phyloP scores from a whole-genome alignment of 768 basidiomycete species.

The Russula sp. region DNA sequence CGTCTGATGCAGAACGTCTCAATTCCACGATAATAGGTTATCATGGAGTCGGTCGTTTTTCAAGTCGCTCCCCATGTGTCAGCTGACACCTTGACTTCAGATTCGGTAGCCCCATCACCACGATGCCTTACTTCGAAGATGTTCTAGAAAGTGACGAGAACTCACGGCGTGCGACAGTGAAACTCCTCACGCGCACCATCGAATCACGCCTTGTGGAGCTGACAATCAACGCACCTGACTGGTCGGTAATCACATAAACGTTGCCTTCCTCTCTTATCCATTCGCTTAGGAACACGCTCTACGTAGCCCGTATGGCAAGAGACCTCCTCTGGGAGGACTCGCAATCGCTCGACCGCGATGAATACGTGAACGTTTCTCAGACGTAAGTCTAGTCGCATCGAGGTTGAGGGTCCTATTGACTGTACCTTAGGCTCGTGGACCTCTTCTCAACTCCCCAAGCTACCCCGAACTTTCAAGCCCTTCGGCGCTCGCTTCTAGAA shows the following conservation, averaged over 20 bases:
- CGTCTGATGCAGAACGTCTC: neutral
- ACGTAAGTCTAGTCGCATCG: constrained; percentile 51
- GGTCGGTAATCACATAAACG: constrained; percentile 44
- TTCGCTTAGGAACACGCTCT: constrained; percentile 71
- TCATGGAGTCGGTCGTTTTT: constrained; percentile 54
- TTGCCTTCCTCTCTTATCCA: neutral
- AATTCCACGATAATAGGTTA: constrained; percentile 38
- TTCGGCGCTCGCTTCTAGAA: constrained; percentile 66
- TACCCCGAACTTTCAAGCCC: constrained; percentile 48
- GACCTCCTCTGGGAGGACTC: constrained; percentile 90
- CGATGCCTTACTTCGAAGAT: constrained; percentile 67
- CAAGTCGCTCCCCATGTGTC: neutral
- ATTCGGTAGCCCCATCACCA: constrained; percentile 73
- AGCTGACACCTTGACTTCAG: constrained; percentile 34
- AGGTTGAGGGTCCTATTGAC: neutral
- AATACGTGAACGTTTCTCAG: constrained; percentile 82
- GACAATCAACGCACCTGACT: constrained; percentile 91
- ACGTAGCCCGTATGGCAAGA: constrained; percentile 85
- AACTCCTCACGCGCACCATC: constrained; percentile 71
- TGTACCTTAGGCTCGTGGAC: constrained; percentile 63
- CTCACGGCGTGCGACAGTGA: constrained; percentile 71
- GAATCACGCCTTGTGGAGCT: constrained; percentile 62
- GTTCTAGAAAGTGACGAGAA: constrained; percentile 68
- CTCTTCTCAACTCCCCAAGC: constrained; percentile 68
- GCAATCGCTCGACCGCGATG: constrained; percentile 63